Evolutionary conservation across 257 asterid species (phyloP), one percentile per base, ranked within the genome.

Genomic region (Gentiana dahurica): DNA sequence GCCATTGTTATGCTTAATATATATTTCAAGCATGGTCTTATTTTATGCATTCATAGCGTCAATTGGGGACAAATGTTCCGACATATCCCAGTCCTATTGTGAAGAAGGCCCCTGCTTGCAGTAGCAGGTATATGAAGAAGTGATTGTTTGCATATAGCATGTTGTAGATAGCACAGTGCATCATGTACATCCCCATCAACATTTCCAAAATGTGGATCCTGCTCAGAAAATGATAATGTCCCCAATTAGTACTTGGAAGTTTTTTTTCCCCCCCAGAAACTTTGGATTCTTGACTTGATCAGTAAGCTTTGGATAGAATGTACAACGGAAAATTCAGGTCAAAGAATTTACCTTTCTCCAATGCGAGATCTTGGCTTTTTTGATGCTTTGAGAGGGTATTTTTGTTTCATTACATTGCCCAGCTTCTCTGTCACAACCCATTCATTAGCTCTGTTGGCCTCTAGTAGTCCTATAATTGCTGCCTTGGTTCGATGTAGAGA

Each of bases 391-490:
- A 59, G 61, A 55, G 44, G 68, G 61, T 65, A 54, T 63, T 67
- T 74, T 64, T 81, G 86, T 70, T 77, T 84, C 82, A 73, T 61
- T 62, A 70, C 57, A 71, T 83, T 85, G 54, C 97, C 97, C 9
- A 89, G 73, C 76, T 89, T 89, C 72, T 89, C 97, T 1, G 97
- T 89, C 68, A 89, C 97, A 38, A 88, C 75, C 95, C 94, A 89
- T 67, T 89, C 97, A 47, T 86, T 81, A 50, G 75, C 95, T 60
- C 97, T 63, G 60, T 58, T 81, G 58, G 92, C 89, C 72, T 78
- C 97, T 36, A 89, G 64, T 60, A 89, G 87, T 57, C 97, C 95
- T 62, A 83, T 86, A 38, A 89, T 76, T 65, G 95, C 80, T 66
- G 95, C 97, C 71, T 89, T 86, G 65, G 95, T 65, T 68, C 94